Evolutionary conservation across 1,284 basidiomycete species (phyloP).

Genomic region (Naganishia cerealis): DNA sequence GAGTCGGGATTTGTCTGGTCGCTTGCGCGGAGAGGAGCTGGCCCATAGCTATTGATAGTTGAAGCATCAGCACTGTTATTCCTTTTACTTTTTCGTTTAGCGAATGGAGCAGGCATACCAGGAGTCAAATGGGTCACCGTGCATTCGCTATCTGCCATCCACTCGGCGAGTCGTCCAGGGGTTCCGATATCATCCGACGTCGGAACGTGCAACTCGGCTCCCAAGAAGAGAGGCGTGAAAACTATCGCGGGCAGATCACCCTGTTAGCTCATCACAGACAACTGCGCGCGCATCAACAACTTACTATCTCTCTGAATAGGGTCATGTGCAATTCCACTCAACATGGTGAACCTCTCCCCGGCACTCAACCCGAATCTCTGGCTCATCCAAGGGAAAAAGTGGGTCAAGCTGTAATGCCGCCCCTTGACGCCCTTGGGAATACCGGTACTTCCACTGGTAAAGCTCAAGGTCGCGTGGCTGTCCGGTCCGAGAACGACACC

Average conservation of each 20-base stretch:
- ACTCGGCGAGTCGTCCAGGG: constrained; percentile 92
- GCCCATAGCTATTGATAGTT: constrained; percentile 74
- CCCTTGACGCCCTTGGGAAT: constrained; percentile 97
- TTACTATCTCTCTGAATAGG: constrained; percentile 97
- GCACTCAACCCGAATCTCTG: constrained; percentile 75
- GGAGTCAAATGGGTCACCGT: constrained; percentile 96
- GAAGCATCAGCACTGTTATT: constrained; percentile 13
- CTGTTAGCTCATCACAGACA: constrained; percentile 11
- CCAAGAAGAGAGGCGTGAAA: constrained; percentile 98
- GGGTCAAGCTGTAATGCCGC: constrained; percentile 91
- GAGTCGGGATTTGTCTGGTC: constrained; percentile 78
- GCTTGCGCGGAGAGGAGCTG: constrained; percentile 96
- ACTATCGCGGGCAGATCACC: constrained; percentile 58
- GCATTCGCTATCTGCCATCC: constrained; percentile 90
- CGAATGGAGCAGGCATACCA: constrained; percentile 37
- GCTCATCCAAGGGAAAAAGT: constrained; percentile 99
- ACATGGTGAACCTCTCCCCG: constrained; percentile 91
- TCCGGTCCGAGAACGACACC: constrained; percentile 88
- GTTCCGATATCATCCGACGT: constrained; percentile 97
- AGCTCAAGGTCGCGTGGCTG: constrained; percentile 89
- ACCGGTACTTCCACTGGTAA: constrained; percentile 96
- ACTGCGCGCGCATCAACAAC: constrained; percentile 48
- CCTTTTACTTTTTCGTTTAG: background rate
- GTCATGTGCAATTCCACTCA: constrained; percentile 98
- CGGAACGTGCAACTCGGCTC: constrained; percentile 91